Conservation (phyloP, 106 monocot genomes). For the Dactylorhiza incarnata region DNA sequence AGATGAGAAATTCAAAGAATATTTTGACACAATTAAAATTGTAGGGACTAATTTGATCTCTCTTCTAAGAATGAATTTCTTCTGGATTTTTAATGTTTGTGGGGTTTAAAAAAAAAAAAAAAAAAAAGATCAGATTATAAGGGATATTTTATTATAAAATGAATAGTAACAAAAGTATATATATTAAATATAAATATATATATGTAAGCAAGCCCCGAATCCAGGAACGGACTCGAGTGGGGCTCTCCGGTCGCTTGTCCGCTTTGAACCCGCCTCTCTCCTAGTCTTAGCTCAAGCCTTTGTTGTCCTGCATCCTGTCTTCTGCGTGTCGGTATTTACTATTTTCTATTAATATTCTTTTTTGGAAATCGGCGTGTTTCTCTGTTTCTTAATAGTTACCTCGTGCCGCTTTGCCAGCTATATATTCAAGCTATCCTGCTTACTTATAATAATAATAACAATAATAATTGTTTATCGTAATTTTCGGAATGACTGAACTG, state of each 20-base stretch:
- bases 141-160: too few relatives aligned
- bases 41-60: too few relatives aligned
- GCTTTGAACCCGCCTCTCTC: not conserved
- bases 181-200: too few relatives aligned
- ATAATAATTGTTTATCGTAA: not conserved
- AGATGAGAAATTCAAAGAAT: too few relatives aligned
- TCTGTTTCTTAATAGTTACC: not conserved
- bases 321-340: not conserved
- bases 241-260: not conserved
- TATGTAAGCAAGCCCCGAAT: not conserved
- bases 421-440: not conserved
- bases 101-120: too few relatives aligned
- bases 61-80: too few relatives aligned
- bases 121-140: too few relatives aligned
- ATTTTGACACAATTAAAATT: too few relatives aligned
- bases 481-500: not conserved
- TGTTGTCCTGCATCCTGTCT: not conserved
- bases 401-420: not conserved
- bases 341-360: not conserved
- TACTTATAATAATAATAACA: not conserved
- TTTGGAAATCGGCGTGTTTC: not conserved
- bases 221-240: constrained; percentile 4
- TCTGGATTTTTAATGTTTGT: too few relatives aligned
- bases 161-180: too few relatives aligned
- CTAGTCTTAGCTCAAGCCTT: constrained; percentile 2